Evolutionary conservation across 2,329 filamentous ascomycete species (phyloP).

Genomic region (Bimuria novae-zelandiae): DNA sequence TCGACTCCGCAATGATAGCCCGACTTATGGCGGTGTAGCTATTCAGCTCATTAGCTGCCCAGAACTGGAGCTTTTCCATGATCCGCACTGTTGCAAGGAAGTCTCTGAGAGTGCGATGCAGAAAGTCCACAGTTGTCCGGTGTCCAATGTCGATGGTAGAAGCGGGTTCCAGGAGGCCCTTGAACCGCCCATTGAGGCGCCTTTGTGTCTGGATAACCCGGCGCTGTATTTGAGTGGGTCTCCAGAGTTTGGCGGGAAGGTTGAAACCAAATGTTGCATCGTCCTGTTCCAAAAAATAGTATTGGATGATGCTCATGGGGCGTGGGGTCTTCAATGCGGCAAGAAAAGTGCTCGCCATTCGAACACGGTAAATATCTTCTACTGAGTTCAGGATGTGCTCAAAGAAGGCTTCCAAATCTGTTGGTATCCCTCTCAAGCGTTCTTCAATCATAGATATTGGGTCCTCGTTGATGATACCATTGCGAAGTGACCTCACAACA

Average conservation of each 20-base stretch:
- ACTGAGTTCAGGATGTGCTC: background rate
- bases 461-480: background rate
- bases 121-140: slow-evolving; percentile 1
- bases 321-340: background rate
- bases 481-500: slow-evolving; percentile 1
- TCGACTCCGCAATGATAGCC: too few relatives aligned
- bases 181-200: slow-evolving; percentile 1
- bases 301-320: background rate
- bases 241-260: background rate
- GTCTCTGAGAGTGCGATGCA: slow-evolving; percentile 5
- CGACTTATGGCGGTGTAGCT: too few relatives aligned
- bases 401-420: slow-evolving; percentile 3
- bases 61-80: background rate
- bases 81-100: background rate
- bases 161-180: slow-evolving; percentile 8
- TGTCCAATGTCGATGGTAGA: background rate
- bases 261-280: background rate
- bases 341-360: slow-evolving; percentile 1
- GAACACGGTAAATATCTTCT: background rate
- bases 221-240: background rate
- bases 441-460: background rate
- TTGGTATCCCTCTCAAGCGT: background rate
- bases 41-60: too few relatives aligned
- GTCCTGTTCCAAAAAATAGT: slow-evolving; percentile 2
- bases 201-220: background rate